These are phyloP conservation scores for Ogataea methylovora DNA, from an alignment of 805 yeast genomes.

Conservation along the genomic window DNA sequence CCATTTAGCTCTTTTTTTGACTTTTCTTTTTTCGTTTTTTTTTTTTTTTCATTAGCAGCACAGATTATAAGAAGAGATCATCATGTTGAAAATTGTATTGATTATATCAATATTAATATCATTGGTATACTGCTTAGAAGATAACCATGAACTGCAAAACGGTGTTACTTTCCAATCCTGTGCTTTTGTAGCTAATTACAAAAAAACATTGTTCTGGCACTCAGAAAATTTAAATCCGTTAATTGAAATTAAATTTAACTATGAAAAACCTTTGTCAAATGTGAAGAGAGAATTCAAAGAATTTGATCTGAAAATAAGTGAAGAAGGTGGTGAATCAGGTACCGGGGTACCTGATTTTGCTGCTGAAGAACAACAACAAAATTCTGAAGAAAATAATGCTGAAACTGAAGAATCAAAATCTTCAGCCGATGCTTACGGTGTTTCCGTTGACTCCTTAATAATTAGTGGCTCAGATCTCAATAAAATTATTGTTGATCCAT, in stretches of 20 bases:
- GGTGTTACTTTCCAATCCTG: conserved; percentile 21
- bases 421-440: conserved; percentile 1
- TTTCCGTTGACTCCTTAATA: conserved; percentile 13
- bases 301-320: background rate
- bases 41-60: too few relatives aligned
- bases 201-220: conserved; percentile 10
- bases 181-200: conserved; percentile 21
- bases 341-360: background rate
- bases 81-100: too few relatives aligned
- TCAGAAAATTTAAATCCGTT: conserved; percentile 12
- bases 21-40: too few relatives aligned
- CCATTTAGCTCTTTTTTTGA: too few relatives aligned
- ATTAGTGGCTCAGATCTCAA: conserved; percentile 18
- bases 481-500: conserved; percentile 15
- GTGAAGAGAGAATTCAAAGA: too few relatives aligned
- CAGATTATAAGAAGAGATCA: too few relatives aligned
- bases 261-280: background rate
- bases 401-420: background rate
- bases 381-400: background rate
- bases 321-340: background rate
- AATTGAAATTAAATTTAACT: conserved; percentile 13
- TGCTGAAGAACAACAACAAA: background rate
- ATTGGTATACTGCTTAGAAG: conserved; percentile 12
- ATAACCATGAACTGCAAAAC: conserved; percentile 12
- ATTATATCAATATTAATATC: too few relatives aligned